Percentiles rank a stretch among this genome's conserved stretches.
phyloP scores from a whole-genome alignment of 2,329 filamentous ascomycete genomes.

The Teratosphaeria nubilosa region DNA sequence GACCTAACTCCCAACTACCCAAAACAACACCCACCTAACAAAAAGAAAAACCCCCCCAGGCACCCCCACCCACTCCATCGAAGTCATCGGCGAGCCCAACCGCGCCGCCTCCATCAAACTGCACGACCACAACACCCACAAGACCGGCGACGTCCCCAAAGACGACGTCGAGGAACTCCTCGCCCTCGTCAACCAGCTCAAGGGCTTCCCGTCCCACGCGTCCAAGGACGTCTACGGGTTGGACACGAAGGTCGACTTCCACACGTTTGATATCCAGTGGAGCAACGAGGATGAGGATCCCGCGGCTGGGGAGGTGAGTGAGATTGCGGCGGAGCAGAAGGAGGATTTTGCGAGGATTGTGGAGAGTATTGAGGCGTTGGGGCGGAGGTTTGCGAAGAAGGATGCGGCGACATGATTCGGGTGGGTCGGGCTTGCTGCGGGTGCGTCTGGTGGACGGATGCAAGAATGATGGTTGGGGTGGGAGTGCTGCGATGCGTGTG shows the following conservation, averaged over 20 bases:
- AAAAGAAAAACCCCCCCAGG: slow-evolving; percentile 13
- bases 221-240: slow-evolving; percentile 31
- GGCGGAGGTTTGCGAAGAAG: slow-evolving; percentile 31
- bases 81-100: slow-evolving; percentile 33
- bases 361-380: slow-evolving; percentile 34
- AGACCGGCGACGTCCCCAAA: slow-evolving; percentile 29
- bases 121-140: slow-evolving; percentile 26
- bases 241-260: slow-evolving; percentile 31
- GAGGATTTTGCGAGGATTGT: slow-evolving; percentile 33
- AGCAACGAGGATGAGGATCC: slow-evolving; percentile 30
- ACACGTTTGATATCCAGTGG: slow-evolving; percentile 36
- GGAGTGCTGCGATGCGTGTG: too few species aligned
- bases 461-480: neutral
- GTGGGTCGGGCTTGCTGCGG: neutral
- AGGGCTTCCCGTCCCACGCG: slow-evolving; percentile 31
- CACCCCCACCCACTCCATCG: slow-evolving; percentile 24
- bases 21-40: neutral
- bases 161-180: slow-evolving; percentile 34
- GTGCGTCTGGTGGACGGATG: neutral
- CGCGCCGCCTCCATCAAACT: slow-evolving; percentile 27
- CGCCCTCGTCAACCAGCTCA: slow-evolving; percentile 27
- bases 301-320: slow-evolving; percentile 21
- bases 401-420: slow-evolving; percentile 28
- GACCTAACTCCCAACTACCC: neutral
- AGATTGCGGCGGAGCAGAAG: slow-evolving; percentile 32